These are phyloP conservation scores for Globisporangium megalacanthum DNA, from an alignment of 352 stramenopile species.

Conservation along the genomic window DNA sequence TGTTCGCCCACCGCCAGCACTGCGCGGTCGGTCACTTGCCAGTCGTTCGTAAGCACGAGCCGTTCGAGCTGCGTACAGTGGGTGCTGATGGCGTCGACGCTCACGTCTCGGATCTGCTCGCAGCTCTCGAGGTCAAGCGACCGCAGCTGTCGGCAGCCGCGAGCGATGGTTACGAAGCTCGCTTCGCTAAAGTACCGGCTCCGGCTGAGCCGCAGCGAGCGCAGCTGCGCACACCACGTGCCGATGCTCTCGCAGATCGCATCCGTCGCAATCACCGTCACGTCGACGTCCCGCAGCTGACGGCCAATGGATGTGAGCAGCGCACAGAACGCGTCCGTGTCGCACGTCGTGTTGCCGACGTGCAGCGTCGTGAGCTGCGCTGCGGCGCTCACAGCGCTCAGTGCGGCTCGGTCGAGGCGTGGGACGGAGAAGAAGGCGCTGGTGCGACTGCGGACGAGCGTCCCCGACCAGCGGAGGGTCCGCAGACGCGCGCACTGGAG, in stretches of 20 bases:
- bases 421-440: constrained; percentile 66
- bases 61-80: constrained; percentile 39
- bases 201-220: constrained; percentile 46
- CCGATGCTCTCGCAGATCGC: constrained; percentile 44
- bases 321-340: constrained; percentile 33
- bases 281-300: constrained; percentile 46
- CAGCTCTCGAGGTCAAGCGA: constrained; percentile 67
- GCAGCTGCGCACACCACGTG: constrained; percentile 25
- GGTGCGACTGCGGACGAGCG: constrained; percentile 47
- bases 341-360: constrained; percentile 52
- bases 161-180: constrained; percentile 46
- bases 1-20: constrained; percentile 18
- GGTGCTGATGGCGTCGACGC: constrained; percentile 25
- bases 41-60: constrained; percentile 64
- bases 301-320: constrained; percentile 13
- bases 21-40: constrained; percentile 56
- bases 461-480: constrained; percentile 43
- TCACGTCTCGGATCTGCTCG: constrained; percentile 54
- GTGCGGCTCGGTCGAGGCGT: constrained; percentile 24
- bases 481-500: constrained; percentile 31
- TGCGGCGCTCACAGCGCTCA: constrained; percentile 18
- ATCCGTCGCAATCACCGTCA: constrained; percentile 56
- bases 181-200: constrained; percentile 65
- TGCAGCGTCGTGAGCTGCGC: constrained; percentile 34
- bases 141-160: constrained; percentile 26